Conservation (phyloP, 2,329 filamentous ascomycete genomes). For the Penicillium brasilianum region DNA sequence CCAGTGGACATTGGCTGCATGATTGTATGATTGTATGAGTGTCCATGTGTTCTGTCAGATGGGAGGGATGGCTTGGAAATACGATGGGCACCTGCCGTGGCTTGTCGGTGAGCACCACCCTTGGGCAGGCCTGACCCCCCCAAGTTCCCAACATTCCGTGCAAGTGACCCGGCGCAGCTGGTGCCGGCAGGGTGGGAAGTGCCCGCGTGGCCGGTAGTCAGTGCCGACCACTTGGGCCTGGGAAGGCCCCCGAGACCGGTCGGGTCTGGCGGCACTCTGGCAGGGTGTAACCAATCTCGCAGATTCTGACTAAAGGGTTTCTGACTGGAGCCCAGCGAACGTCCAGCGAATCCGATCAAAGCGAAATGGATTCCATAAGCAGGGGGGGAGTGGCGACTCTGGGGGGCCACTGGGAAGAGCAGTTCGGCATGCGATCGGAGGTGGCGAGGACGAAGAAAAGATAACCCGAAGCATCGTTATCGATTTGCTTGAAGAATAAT, state of each 20-base stretch:
- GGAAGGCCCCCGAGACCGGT: neutral
- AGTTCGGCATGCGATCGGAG: neutral
- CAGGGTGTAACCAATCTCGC: neutral
- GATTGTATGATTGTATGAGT: no score
- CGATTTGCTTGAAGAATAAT: neutral
- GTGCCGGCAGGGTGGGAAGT: neutral
- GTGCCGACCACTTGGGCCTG: neutral
- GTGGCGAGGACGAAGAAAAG: neutral
- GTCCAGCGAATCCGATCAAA: neutral
- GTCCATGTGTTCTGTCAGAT: slow-evolving; percentile 4
- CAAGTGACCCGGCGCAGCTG: slow-evolving; percentile 1
- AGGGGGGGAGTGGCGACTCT: neutral
- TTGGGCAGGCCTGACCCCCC: no score
- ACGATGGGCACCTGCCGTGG: neutral
- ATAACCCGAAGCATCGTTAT: no score
- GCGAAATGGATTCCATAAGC: neutral
- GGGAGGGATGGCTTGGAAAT: neutral
- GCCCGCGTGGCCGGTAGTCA: slow-evolving; percentile 2
- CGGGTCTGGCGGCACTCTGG: neutral
- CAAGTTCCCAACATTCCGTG: neutral
- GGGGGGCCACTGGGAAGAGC: neutral
- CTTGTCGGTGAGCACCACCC: neutral
- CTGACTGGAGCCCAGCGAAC: no score
- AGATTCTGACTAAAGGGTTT: no score
- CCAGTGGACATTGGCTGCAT: neutral